Evolutionary conservation across 2,329 filamentous ascomycete species (phyloP).

Genomic region (Pseudogymnoascus sp.): DNA sequence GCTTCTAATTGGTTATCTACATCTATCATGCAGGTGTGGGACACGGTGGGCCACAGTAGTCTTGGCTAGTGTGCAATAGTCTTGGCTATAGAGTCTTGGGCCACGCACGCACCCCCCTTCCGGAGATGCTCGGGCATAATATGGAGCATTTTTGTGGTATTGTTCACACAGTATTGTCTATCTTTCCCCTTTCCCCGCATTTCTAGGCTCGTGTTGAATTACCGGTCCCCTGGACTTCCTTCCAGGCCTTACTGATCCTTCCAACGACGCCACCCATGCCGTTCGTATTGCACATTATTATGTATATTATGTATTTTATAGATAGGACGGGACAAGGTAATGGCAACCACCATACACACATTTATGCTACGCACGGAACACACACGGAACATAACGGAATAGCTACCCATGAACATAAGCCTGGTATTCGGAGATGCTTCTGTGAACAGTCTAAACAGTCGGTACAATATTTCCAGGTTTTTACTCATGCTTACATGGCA

Average conservation of each 20-base stretch:
- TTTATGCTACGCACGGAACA: neutral
- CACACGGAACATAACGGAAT: neutral
- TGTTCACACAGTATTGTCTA: neutral
- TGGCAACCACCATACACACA: neutral
- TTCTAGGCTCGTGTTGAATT: neutral
- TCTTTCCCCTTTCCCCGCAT: slow-evolving; percentile 6
- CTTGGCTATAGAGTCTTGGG: neutral
- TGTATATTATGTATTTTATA: neutral
- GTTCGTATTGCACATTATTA: neutral
- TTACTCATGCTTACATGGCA: neutral
- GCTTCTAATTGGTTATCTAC: neutral
- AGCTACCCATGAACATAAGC: neutral
- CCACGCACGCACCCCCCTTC: neutral
- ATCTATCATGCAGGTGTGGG: neutral
- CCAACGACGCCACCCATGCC: neutral
- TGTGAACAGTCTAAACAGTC: neutral
- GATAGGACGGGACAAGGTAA: neutral
- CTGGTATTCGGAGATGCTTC: neutral
- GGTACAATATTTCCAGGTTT: neutral
- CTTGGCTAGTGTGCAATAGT: neutral
- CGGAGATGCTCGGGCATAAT: neutral
- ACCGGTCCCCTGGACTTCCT: neutral
- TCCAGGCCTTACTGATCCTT: slow-evolving; percentile 8
- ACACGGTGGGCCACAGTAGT: neutral
- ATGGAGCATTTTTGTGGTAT: neutral